Base-by-base conservation (phyloP, 352 stramenopile genomes). In the Globisporangium alternatum region DNA sequence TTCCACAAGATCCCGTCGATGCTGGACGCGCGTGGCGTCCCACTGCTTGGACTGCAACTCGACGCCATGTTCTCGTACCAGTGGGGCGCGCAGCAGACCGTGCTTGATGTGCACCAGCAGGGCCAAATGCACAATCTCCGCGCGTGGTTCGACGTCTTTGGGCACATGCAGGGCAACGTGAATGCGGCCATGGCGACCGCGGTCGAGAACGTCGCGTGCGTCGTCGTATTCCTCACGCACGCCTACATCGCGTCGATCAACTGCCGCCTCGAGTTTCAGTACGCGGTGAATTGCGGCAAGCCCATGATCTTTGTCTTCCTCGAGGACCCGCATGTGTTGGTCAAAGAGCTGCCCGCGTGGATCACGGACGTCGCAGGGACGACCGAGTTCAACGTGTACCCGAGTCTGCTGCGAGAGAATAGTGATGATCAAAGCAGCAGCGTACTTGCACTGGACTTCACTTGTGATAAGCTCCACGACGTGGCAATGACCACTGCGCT, bases 151-250 rank as follows among this genome's bases (percentile, higher is more conserved):
- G 76, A 86, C 44, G 75, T 89, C 30, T 86, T 75, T 35, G 77
- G 80, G 39, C 69, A 87, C 73, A 89, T 89, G 75, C 76, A 88
- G 48, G 80, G 80, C 47, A 88, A 86, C 47, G 75, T 86, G 49
- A 85, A 88, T 65, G 73, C 77, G 13, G 76, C 80, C 6, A 89
- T 89, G 80, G 80, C 77, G 37, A 69, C 74, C 3, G 77, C 77
- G 0, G 74, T 89, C 10, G 75, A 87, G 47, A 84, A 72, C 22
- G 80, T 86, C 17, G 77, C 74, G 25, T 85, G 76, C 55, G 67
- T 89, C 39, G 72, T 87, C 10, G 75, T 85, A 3, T 87, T 86
- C 57, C 65, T 86, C 66, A 83, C 80, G 0, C 64, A 61, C 15
- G 72, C 61, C 25, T 89, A 89, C 60, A 51, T 81, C 8, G 39